Percentiles rank a stretch among this genome's conserved stretches.
These are phyloP conservation scores for Blastomyces parvus DNA, from an alignment of 2,329 filamentous ascomycete species.

Conservation along the genomic window DNA sequence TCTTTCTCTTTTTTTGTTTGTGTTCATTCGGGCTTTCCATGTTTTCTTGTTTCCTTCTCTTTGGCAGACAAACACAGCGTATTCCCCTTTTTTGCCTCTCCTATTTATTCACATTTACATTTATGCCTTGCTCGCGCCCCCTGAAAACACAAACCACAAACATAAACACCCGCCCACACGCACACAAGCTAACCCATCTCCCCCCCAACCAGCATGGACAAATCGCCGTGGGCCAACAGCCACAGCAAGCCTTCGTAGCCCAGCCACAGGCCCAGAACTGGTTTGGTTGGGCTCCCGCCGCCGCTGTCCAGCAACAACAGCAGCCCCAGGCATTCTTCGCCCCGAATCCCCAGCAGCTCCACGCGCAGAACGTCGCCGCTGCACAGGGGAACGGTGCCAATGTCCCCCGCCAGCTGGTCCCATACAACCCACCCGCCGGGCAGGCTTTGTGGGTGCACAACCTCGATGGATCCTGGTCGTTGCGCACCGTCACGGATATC, in stretches of 20 bases:
- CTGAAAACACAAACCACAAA: no score
- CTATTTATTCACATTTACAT: background rate
- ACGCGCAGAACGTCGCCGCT: constrained; percentile 23
- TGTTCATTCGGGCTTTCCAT: background rate
- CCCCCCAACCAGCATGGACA: background rate
- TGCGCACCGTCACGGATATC: constrained; percentile 25
- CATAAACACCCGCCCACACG: background rate
- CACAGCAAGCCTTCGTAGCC: no score
- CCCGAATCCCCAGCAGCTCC: constrained; percentile 21
- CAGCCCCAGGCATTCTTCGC: constrained; percentile 14
- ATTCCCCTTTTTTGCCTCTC: background rate
- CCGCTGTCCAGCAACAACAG: background rate
- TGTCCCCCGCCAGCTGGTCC: constrained; percentile 22
- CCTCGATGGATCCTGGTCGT: constrained; percentile 26
- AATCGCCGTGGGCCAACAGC: background rate
- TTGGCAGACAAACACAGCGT: background rate
- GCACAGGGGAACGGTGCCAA: constrained; percentile 18
- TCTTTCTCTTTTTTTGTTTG: background rate
- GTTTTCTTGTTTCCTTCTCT: background rate
- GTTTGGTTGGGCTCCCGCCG: constrained; percentile 1
- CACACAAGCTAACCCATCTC: background rate
- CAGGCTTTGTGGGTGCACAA: constrained; percentile 30
- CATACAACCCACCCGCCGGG: constrained; percentile 23
- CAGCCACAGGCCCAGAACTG: background rate
- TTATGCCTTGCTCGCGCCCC: no score